phyloP scores from a whole-genome alignment of 768 basidiomycete species.

The Tricholoma furcatifolium region DNA sequence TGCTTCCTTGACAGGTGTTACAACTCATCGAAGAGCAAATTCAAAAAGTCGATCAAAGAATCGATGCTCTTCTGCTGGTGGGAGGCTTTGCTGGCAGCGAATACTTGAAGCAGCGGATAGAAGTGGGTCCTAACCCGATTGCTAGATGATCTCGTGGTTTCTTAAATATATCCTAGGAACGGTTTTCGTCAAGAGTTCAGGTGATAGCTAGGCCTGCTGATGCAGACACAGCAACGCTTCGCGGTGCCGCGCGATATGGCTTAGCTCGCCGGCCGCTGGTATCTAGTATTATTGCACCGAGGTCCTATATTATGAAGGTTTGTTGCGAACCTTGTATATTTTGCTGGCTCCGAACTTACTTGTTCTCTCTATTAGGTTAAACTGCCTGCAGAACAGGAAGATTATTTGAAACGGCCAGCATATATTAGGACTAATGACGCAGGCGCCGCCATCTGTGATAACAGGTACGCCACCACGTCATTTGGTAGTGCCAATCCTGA shows the following conservation, averaged over 20 bases:
- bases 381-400: conserved; percentile 83
- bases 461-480: conserved; percentile 50
- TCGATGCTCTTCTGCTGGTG: conserved; percentile 85
- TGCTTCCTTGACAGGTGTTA: conserved; percentile 52
- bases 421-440: conserved; percentile 81
- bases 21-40: conserved; percentile 78
- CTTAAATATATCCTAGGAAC: conserved; percentile 42
- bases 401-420: conserved; percentile 81
- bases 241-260: conserved; percentile 88
- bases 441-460: conserved; percentile 78
- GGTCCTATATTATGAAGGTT: conserved; percentile 87
- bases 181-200: conserved; percentile 61
- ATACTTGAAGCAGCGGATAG: conserved; percentile 77
- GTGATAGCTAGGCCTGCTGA: conserved; percentile 84
- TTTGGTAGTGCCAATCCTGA: not conserved
- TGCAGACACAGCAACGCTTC: conserved; percentile 84
- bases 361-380: conserved; percentile 57
- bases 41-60: conserved; percentile 59
- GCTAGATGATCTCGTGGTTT: conserved; percentile 11
- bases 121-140: conserved; percentile 43
- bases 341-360: not conserved
- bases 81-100: conserved; percentile 88
- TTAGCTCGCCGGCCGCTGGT: conserved; percentile 74
- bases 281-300: conserved; percentile 78
- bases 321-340: conserved; percentile 12